A percentile compares a stretch with the other conserved stretches of the same genome.
phyloP scores from a whole-genome alignment of 1,284 basidiomycete genomes.

The Vanrija humicola region DNA sequence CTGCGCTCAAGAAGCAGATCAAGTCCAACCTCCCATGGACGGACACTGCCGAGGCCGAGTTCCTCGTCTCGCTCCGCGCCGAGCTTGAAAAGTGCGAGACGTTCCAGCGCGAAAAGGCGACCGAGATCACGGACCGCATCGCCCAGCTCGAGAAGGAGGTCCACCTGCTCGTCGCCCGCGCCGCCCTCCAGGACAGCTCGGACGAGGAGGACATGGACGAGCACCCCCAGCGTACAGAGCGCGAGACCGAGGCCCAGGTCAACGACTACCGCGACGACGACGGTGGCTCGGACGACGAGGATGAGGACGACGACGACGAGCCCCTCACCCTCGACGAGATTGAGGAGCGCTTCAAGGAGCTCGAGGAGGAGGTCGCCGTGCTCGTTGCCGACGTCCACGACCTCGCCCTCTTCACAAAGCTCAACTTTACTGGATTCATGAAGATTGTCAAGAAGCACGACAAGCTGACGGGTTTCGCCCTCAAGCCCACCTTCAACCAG shows the following conservation, averaged over 20 bases:
- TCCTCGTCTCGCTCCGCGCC: constrained; percentile 70
- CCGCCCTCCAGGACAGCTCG: constrained; percentile 32
- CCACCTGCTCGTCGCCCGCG: constrained; percentile 61
- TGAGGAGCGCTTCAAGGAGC: constrained; percentile 80
- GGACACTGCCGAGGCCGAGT: constrained; percentile 72
- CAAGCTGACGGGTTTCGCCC: constrained; percentile 58
- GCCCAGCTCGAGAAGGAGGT: constrained; percentile 74
- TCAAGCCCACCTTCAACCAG: constrained; percentile 65
- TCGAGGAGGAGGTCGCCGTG: constrained; percentile 88
- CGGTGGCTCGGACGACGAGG: constrained; percentile 57
- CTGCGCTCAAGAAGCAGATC: constrained; percentile 79
- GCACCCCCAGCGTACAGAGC: constrained; percentile 19
- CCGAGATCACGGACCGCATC: constrained; percentile 76
- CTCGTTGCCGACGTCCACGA: constrained; percentile 98
- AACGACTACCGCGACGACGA: constrained; percentile 56
- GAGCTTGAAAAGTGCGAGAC: constrained; percentile 95
- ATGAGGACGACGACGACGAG: constrained; percentile 48
- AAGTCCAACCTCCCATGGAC: constrained; percentile 65
- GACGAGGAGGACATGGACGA: constrained; percentile 50
- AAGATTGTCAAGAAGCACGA: constrained; percentile 95
- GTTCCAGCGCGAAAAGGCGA: constrained; percentile 89
- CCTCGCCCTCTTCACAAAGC: constrained; percentile 87
- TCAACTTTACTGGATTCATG: constrained; percentile 97
- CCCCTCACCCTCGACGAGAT: constrained; percentile 64
- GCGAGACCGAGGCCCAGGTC: constrained; percentile 35